phyloP scores from a whole-genome alignment of 1,284 basidiomycete genomes.

The Leccinum cinnamomeum region DNA sequence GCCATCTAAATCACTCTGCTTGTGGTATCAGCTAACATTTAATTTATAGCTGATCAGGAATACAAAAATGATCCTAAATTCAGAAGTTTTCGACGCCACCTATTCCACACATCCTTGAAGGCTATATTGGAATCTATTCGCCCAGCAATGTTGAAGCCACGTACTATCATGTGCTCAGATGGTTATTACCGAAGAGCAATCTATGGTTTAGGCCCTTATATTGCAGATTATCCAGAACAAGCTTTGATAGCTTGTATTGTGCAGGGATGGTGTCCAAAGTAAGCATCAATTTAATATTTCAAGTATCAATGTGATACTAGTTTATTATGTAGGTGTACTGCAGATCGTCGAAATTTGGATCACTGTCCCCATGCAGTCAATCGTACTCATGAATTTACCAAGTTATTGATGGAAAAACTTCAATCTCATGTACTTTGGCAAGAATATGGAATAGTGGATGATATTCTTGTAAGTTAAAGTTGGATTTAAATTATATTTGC shows the following conservation, averaged over 20 bases:
- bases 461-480: background rate
- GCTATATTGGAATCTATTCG: background rate
- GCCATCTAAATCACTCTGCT: background rate
- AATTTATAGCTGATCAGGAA: background rate
- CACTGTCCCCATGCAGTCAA: background rate
- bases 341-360: background rate
- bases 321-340: background rate
- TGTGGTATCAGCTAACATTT: background rate
- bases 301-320: background rate
- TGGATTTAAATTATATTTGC: background rate
- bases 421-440: background rate
- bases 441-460: background rate
- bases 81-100: background rate
- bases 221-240: background rate
- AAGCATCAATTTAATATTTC: background rate
- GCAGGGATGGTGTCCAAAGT: slow-evolving; percentile 1
- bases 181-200: background rate
- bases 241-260: background rate
- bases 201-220: background rate
- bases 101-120: background rate
- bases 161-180: background rate
- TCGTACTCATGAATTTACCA: background rate
- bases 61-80: background rate
- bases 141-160: background rate
- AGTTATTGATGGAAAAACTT: background rate